Evolutionary conservation across 108 stramenopile species (phyloP), one percentile per base, ranked within the genome.

Genomic region (Bacterosira constricta): DNA sequence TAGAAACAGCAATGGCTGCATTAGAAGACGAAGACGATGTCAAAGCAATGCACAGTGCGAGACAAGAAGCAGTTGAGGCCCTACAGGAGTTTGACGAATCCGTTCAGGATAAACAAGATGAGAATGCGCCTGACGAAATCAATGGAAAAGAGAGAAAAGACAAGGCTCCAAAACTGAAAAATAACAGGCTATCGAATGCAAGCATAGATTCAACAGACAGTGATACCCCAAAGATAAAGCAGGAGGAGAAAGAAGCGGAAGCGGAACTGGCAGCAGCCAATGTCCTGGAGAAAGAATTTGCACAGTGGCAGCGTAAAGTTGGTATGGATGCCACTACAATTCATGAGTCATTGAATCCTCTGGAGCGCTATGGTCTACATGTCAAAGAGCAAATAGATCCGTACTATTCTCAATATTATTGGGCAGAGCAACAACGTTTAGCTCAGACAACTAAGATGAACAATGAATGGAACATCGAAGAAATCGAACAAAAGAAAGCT

Each of bases 21-120:
- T 71, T 96, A 26, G 98, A 97, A 68, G 96, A 97, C 66, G 94
- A 87, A 30, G 96, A 95, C 45, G 96, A 97, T 62, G 97, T 89
- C 12, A 77, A 66, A 35, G 96, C 94, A 0, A 79, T 93, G 79
- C 74, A 69, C 18, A 89, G 80, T 20, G 91, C 92, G 17, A 75
- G 73, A 66, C 79, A 86, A 66, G 92, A 97, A 80, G 92, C 87
- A 17, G 78, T 71, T 18, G 93, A 93, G 45, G 97, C 90, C 30
- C 65, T 90, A 44, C 57, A 85, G 46, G 97, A 95, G 59, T 93
- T 94, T 69, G 96, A 96, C 47, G 93, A 95, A 59, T 87, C 67
- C n/a, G 68, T 75, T 18, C 83, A 93, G 54, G 49, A 81, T 20
- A 74, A 64, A 10, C 75, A 77, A 55, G 87, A 77, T 30, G 86